Percentiles rank a stretch among this genome's conserved stretches.
phyloP scores from a whole-genome alignment of 1,284 basidiomycete species.

The Volvariella surrecta region DNA sequence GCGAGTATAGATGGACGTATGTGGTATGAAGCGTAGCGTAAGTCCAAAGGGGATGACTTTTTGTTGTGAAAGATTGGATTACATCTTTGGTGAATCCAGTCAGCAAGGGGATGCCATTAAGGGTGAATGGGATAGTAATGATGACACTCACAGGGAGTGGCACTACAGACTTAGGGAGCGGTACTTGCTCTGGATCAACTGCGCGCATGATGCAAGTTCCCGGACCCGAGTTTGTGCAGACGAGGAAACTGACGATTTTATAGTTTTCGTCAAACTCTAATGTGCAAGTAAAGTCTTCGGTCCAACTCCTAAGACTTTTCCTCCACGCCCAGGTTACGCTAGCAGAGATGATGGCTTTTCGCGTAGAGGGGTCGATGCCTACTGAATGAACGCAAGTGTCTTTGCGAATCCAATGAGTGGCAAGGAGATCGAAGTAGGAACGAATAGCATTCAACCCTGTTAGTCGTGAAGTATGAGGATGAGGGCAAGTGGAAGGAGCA shows the following conservation, averaged over 20 bases:
- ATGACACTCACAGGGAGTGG: not conserved
- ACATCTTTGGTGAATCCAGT: too few relatives aligned
- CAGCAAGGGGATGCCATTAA: too few relatives aligned
- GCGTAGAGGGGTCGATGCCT: conserved; percentile 13
- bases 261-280: conserved; percentile 31
- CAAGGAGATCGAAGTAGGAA: conserved; percentile 37
- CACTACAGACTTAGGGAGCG: not conserved
- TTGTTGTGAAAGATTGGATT: not conserved
- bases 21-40: too few relatives aligned
- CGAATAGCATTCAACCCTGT: conserved; percentile 33
- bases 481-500: conserved; percentile 22
- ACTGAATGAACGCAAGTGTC: conserved; percentile 17
- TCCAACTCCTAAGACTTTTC: conserved; percentile 28
- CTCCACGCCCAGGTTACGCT: conserved; percentile 36
- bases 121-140: not conserved
- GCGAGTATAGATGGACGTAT: too few relatives aligned
- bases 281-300: conserved; percentile 34
- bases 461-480: conserved; percentile 24
- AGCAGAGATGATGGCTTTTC: conserved; percentile 24
- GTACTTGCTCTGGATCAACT: conserved; percentile 20
- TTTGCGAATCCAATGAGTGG: conserved; percentile 30
- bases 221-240: conserved; percentile 26
- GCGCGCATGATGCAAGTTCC: conserved; percentile 36
- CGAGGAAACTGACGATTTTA: conserved; percentile 28
- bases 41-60: too few relatives aligned